Conservation (phyloP, 1,284 basidiomycete species). For the Ganoderma meredithae region DNA sequence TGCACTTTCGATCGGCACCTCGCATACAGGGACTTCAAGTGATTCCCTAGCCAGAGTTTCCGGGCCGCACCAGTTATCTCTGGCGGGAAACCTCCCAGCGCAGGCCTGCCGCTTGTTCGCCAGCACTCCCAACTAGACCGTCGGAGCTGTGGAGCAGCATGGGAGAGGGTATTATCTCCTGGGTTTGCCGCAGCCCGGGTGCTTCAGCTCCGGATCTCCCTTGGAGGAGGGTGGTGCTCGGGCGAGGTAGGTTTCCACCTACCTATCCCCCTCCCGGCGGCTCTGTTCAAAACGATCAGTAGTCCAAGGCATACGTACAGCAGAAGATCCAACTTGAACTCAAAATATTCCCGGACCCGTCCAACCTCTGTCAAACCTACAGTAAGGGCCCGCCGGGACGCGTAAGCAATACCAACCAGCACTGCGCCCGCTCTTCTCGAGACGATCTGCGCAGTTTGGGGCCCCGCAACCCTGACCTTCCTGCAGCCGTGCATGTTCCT, state of each 20-base stretch:
- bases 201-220: no score
- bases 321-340: background rate
- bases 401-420: background rate
- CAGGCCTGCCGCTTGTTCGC: background rate
- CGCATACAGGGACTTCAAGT: background rate
- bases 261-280: background rate
- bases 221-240: background rate
- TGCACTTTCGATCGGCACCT: background rate
- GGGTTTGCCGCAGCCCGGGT: no score
- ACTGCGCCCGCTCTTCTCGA: slow-evolving; percentile 2
- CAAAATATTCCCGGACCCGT: background rate
- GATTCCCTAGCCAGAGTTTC: background rate
- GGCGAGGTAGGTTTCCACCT: background rate
- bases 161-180: no score
- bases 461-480: slow-evolving; percentile 15
- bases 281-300: background rate
- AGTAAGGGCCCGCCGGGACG: background rate
- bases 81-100: background rate
- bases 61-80: background rate
- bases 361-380: background rate
- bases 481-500: background rate
- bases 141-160: no score
- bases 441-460: slow-evolving; percentile 17
- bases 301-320: background rate
- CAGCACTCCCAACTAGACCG: no score